Conservation (phyloP, 108 stramenopile genomes). For the Pseudonitzschia pungens region DNA sequence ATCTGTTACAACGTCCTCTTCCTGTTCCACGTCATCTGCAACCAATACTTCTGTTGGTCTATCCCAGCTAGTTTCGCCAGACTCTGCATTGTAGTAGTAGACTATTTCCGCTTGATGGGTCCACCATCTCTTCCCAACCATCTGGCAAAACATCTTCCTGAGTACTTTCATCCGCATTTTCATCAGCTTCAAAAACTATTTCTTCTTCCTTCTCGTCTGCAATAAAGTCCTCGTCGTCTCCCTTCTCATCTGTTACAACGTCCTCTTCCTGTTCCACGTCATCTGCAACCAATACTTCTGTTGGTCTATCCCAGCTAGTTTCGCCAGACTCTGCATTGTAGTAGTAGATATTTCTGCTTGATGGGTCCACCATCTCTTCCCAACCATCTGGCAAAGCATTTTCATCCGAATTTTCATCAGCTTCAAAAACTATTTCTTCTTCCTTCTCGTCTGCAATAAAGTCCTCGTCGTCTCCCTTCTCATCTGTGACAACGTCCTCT, state of each 20-base stretch:
- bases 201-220: neutral
- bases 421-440: neutral
- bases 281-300: neutral
- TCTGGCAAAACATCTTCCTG: constrained; percentile 21
- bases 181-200: neutral
- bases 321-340: constrained; percentile 24
- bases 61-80: constrained; percentile 53
- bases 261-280: neutral
- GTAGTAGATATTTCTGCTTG: constrained; percentile 25
- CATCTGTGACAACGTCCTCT: neutral
- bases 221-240: neutral
- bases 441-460: neutral
- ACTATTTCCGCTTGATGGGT: constrained; percentile 37
- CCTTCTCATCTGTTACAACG: neutral
- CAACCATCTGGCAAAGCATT: constrained; percentile 15
- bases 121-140: constrained; percentile 35
- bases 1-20: too few species aligned
- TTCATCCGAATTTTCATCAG: neutral
- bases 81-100: constrained; percentile 58
- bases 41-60: constrained; percentile 34
- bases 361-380: constrained; percentile 21
- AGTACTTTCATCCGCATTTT: too few species aligned
- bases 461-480: neutral
- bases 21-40: too few species aligned
- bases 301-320: constrained; percentile 36